phyloP scores from a whole-genome alignment of 140 eudicot species.

The Anethum foeniculum region DNA sequence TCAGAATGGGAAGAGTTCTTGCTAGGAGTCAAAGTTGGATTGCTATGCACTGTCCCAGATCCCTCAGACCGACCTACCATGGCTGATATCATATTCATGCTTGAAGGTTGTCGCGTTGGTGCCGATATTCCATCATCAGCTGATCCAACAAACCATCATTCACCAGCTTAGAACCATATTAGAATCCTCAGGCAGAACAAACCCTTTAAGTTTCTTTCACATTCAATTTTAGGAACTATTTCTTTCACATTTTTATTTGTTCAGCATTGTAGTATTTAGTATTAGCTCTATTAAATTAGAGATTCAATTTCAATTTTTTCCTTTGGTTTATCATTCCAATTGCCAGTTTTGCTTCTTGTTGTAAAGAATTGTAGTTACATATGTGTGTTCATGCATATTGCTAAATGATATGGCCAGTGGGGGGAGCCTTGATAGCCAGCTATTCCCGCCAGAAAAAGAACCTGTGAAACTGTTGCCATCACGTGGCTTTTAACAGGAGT shows the following conservation, averaged over 20 bases:
- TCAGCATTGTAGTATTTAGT: background rate
- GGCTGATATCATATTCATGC: conserved; percentile 88
- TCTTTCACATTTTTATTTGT: conserved; percentile 28
- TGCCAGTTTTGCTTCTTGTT: conserved; percentile 5
- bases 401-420: background rate
- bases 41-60: conserved; percentile 86
- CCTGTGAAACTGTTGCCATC: conserved; percentile 2
- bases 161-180: conserved; percentile 44
- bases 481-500: conserved; percentile 24
- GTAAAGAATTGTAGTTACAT: background rate
- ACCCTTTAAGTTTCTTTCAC: conserved; percentile 21
- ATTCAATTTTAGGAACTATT: conserved; percentile 11
- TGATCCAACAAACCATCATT: conserved; percentile 74
- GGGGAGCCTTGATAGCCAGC: background rate
- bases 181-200: background rate
- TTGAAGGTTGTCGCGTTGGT: conserved; percentile 90
- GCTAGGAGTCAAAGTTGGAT: conserved; percentile 81
- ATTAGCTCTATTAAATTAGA: conserved; percentile 1
- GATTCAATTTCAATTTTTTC: conserved; percentile 1
- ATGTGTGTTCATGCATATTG: background rate
- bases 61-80: conserved; percentile 78
- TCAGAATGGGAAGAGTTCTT: conserved; percentile 98
- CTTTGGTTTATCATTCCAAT: background rate
- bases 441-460: background rate
- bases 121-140: conserved; percentile 83